Evolutionary conservation across 176 grass and related monocot genomes (phyloP).

Genomic region (Metroxylon sagu): DNA sequence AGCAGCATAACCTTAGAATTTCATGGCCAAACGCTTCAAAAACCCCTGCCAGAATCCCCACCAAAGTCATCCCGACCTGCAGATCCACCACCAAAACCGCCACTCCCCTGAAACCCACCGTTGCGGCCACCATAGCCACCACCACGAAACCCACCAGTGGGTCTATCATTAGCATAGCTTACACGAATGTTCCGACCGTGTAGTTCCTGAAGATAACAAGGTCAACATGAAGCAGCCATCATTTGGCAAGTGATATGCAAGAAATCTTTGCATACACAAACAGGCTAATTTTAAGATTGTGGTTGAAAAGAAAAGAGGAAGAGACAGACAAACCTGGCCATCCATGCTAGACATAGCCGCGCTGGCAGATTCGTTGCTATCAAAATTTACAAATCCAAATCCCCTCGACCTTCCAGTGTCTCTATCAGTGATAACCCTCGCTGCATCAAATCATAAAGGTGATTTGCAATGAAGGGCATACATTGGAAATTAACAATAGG

Average conservation of each 20-base stretch:
- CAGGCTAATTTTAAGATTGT: too few relatives aligned
- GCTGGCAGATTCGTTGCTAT: conserved; percentile 24
- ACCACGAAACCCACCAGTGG: conserved; percentile 18
- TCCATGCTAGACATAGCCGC: conserved; percentile 44
- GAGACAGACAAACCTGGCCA: conserved; percentile 40
- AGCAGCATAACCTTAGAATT: too few relatives aligned
- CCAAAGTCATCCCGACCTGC: too few relatives aligned
- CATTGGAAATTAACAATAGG: too few relatives aligned
- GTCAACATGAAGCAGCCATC: background rate
- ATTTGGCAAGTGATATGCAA: too few relatives aligned
- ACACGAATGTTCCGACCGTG: conserved; percentile 51
- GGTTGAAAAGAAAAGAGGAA: background rate
- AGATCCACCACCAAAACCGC: too few relatives aligned
- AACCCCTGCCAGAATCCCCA: too few relatives aligned
- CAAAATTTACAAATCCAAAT: conserved; percentile 71
- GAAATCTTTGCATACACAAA: too few relatives aligned
- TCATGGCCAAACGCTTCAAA: too few relatives aligned
- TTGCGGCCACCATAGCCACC: background rate
- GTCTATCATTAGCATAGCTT: conserved; percentile 54
- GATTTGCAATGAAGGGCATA: too few relatives aligned
- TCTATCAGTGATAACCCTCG: conserved; percentile 50
- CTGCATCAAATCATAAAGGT: conserved; percentile 22
- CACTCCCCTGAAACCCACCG: too few relatives aligned
- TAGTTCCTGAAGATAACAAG: conserved; percentile 42
- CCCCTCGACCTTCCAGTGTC: conserved; percentile 74